These are phyloP conservation scores for Alternaria arbusti DNA, from an alignment of 2,329 filamentous ascomycete genomes.

Conservation along the genomic window DNA sequence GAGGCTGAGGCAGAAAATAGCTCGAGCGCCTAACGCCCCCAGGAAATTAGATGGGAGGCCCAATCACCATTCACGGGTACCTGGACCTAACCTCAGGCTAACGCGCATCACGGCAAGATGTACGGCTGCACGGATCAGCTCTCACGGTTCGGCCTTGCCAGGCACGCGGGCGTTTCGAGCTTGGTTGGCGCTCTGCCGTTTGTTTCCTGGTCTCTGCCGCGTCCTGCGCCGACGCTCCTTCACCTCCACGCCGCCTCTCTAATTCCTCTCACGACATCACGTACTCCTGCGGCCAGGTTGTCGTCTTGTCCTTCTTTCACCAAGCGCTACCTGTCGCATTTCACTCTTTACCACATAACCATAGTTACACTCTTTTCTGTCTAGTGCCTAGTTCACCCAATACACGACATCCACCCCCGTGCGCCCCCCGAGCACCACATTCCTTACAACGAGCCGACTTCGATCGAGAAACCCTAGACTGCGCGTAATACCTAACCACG, in stretches of 20 bases:
- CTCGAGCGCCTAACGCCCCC: slow-evolving; percentile 25
- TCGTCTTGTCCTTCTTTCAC: slow-evolving; percentile 49
- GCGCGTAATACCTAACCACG: slow-evolving; percentile 33
- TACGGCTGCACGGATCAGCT: slow-evolving; percentile 25
- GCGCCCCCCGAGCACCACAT: slow-evolving; percentile 30
- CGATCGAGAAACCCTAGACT: slow-evolving; percentile 22
- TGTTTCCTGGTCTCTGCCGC: slow-evolving; percentile 21
- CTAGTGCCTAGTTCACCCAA: slow-evolving; percentile 35
- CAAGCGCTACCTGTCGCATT: slow-evolving; percentile 43
- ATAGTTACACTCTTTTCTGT: slow-evolving; percentile 40
- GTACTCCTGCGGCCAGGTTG: slow-evolving; percentile 46
- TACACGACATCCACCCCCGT: slow-evolving; percentile 31
- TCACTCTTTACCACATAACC: slow-evolving; percentile 39
- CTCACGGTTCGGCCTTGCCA: slow-evolving; percentile 11
- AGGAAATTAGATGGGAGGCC: slow-evolving; percentile 36
- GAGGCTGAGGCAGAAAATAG: slow-evolving; percentile 28
- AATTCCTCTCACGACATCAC: slow-evolving; percentile 22
- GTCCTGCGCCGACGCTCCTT: slow-evolving; percentile 12
- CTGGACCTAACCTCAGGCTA: slow-evolving; percentile 32
- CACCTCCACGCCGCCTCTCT: slow-evolving; percentile 24
- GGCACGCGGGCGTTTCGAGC: slow-evolving; percentile 34
- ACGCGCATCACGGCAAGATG: slow-evolving; percentile 27
- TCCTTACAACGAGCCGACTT: slow-evolving; percentile 32
- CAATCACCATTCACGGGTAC: slow-evolving; percentile 36
- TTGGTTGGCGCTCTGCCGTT: slow-evolving; percentile 20